phyloP scores from a whole-genome alignment of 306 rosid species.

The Prunus mongolica region DNA sequence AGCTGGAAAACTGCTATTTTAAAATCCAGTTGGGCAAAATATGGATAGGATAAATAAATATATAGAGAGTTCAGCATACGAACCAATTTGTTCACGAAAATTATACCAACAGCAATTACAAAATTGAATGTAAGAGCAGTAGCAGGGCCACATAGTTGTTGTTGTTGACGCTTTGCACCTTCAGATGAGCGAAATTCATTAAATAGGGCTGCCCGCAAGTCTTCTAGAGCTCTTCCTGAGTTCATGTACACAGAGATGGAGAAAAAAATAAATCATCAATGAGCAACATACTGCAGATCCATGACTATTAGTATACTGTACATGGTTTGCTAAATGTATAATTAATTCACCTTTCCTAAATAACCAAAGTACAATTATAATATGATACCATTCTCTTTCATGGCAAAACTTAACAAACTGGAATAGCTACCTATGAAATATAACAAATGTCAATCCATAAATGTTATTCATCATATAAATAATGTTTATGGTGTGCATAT shows the following conservation, averaged over 20 bases:
- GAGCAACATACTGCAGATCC: not conserved
- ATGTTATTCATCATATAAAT: not conserved
- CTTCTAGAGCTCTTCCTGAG: constrained; percentile 69
- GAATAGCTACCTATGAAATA: not conserved
- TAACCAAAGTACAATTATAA: not conserved
- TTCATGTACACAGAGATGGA: constrained; percentile 4
- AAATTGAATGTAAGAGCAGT: constrained; percentile 77
- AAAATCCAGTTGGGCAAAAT: constrained; percentile 6
- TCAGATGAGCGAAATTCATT: constrained; percentile 59
- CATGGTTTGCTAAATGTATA: not conserved
- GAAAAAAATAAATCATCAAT: not conserved
- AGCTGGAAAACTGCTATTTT: constrained; percentile 19
- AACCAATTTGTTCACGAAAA: constrained; percentile 86
- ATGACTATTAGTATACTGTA: not conserved
- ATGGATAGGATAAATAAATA: not conserved
- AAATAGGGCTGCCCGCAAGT: constrained; percentile 55
- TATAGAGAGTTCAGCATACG: constrained; percentile 27
- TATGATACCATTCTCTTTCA: not conserved
- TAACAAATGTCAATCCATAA: not conserved
- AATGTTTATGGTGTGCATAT: not conserved
- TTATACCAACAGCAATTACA: constrained; percentile 72
- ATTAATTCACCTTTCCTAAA: not conserved
- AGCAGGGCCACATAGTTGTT: constrained; percentile 62
- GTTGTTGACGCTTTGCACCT: constrained; percentile 71
- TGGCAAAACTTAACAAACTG: not conserved